Evolutionary conservation across 2,329 filamentous ascomycete species (phyloP).

Genomic region (Zymoseptoria passerinii): DNA sequence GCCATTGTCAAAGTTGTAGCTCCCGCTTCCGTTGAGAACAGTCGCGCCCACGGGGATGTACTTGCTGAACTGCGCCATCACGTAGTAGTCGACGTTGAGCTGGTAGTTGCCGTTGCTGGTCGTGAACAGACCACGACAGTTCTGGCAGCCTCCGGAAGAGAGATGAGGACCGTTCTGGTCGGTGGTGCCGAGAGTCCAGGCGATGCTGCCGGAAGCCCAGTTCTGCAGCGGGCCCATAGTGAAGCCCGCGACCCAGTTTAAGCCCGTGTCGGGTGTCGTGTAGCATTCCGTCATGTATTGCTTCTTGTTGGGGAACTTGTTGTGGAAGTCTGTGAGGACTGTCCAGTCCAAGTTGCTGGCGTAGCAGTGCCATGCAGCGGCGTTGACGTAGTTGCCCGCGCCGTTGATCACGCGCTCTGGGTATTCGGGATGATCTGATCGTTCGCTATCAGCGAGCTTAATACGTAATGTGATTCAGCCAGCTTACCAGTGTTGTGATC

Average conservation of each 20-base stretch:
- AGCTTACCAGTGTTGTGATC: constrained; percentile 14
- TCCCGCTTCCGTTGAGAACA: constrained; percentile 8
- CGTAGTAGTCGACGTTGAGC: constrained; percentile 15
- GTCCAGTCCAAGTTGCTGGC: constrained; percentile 8
- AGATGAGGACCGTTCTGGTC: constrained; percentile 13
- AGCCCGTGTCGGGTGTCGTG: constrained; percentile 7
- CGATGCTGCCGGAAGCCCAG: constrained; percentile 15
- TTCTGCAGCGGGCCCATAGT: constrained; percentile 17
- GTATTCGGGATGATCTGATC: constrained; percentile 12
- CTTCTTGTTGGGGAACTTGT: constrained; percentile 6
- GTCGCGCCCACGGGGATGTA: constrained; percentile 12
- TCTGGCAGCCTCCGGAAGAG: constrained; percentile 5
- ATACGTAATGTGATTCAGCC: too few species aligned
- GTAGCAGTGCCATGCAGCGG: constrained; percentile 19
- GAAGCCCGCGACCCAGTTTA: constrained; percentile 15
- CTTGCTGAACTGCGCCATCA: constrained; percentile 17
- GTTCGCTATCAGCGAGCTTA: too few species aligned
- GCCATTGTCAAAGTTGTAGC: constrained; percentile 1
- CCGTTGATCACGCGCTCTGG: constrained; percentile 13
- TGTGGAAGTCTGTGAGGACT: constrained; percentile 12
- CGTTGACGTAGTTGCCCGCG: constrained; percentile 11
- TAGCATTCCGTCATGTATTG: constrained; percentile 20
- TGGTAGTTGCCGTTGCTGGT: constrained; percentile 12
- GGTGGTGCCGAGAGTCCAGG: constrained; percentile 14
- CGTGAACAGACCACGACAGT: constrained; percentile 13